Percentiles rank a stretch among this genome's conserved stretches.
These are phyloP conservation scores for Candolleomyces aberdarensis DNA, from an alignment of 768 basidiomycete genomes.

Conservation along the genomic window DNA sequence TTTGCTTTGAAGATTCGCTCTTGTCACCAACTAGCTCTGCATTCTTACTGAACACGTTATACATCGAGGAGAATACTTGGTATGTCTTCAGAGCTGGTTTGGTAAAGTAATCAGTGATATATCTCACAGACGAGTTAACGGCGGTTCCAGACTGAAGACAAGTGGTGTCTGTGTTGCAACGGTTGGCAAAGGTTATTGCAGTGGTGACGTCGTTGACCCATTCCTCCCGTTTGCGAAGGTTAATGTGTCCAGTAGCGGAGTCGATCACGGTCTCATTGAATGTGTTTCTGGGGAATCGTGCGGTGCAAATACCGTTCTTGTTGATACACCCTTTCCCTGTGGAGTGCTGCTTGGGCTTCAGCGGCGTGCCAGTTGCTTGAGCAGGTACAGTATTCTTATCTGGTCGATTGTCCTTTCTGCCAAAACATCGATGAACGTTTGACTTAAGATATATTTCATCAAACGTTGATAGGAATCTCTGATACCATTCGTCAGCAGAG, in stretches of 20 bases:
- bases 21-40: too few species aligned
- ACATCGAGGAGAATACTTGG: too few species aligned
- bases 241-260: slow-evolving; percentile 18
- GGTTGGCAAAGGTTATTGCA: slow-evolving; percentile 18
- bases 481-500: not conserved
- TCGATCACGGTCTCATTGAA: slow-evolving; percentile 22
- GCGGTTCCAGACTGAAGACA: too few species aligned
- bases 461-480: slow-evolving; percentile 12
- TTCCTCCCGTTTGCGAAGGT: slow-evolving; percentile 28
- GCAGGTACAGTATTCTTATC: slow-evolving; percentile 12
- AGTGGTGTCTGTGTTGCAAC: slow-evolving; percentile 35
- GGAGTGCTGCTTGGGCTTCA: too few species aligned
- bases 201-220: slow-evolving; percentile 30
- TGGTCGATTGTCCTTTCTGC: too few species aligned
- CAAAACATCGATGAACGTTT: too few species aligned
- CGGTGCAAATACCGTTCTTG: slow-evolving; percentile 28
- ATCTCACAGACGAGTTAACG: too few species aligned
- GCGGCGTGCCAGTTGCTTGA: too few species aligned
- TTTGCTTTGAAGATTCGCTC: too few species aligned
- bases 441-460: slow-evolving; percentile 7
- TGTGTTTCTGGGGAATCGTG: slow-evolving; percentile 28
- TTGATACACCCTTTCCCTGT: slow-evolving; percentile 14
- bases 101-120: too few species aligned
- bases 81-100: too few species aligned
- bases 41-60: too few species aligned